phyloP scores from a whole-genome alignment of 495 filamentous ascomycete species.

The Aspergillus leporis region DNA sequence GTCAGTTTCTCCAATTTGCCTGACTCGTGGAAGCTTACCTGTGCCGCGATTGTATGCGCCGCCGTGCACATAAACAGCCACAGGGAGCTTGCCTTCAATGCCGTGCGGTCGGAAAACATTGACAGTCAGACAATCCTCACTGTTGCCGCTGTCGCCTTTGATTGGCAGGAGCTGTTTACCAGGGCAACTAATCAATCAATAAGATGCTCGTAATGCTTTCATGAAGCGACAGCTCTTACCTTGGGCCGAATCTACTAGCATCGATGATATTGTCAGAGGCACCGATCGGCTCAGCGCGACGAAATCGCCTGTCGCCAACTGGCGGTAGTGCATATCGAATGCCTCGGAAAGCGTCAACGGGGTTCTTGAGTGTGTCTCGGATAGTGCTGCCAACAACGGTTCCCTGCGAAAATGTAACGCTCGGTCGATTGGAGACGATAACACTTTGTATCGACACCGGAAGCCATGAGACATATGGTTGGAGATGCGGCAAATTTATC shows the following conservation, averaged over 20 bases:
- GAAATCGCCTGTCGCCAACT: slow-evolving; percentile 56
- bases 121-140: slow-evolving; percentile 56
- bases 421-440: slow-evolving; percentile 22
- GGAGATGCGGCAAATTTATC: neutral
- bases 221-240: slow-evolving; percentile 23
- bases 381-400: slow-evolving; percentile 52
- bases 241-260: slow-evolving; percentile 39
- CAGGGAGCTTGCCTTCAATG: slow-evolving; percentile 47
- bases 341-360: slow-evolving; percentile 59
- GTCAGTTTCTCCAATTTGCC: neutral
- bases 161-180: slow-evolving; percentile 17
- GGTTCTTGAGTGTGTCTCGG: slow-evolving; percentile 38
- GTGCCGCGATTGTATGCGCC: slow-evolving; percentile 41
- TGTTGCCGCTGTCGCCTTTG: slow-evolving; percentile 30
- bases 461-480: neutral
- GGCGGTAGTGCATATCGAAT: slow-evolving; percentile 62
- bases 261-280: slow-evolving; percentile 36
- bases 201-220: slow-evolving; percentile 21
- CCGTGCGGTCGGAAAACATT: slow-evolving; percentile 53
- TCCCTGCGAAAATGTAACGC: slow-evolving; percentile 52
- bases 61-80: slow-evolving; percentile 54
- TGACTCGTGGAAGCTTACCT: neutral
- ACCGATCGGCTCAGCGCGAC: slow-evolving; percentile 41
- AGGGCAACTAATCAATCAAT: slow-evolving; percentile 9
- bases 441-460: slow-evolving; percentile 5